phyloP scores from a whole-genome alignment of 306 rosid genomes.

The Malus sieversii region DNA sequence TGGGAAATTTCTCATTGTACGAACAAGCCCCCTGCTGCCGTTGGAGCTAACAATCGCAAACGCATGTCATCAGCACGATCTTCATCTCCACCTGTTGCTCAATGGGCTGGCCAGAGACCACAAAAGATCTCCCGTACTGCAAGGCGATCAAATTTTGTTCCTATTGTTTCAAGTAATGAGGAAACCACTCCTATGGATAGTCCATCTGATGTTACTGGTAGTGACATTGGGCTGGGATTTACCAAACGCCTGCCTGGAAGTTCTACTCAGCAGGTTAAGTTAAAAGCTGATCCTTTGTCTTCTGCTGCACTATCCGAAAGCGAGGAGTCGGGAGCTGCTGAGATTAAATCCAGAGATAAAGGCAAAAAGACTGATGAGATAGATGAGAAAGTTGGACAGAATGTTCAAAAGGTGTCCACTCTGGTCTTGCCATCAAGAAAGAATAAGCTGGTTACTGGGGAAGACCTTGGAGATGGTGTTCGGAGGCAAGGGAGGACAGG shows the following conservation, averaged over 20 bases:
- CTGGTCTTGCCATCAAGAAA: conserved; percentile 62
- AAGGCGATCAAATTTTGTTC: conserved; percentile 72
- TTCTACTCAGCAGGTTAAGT: conserved; percentile 82
- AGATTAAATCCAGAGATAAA: conserved; percentile 70
- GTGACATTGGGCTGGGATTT: conserved; percentile 66
- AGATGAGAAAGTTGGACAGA: conserved; percentile 70
- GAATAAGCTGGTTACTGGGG: conserved; percentile 67
- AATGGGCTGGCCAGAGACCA: conserved; percentile 81
- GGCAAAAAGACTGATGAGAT: conserved; percentile 59
- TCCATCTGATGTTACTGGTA: conserved; percentile 61
- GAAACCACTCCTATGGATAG: conserved; percentile 63
- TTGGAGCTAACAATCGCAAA: conserved; percentile 73
- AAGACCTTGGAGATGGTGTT: conserved; percentile 91
- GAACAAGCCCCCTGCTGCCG: conserved; percentile 77
- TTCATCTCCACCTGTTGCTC: conserved; percentile 87
- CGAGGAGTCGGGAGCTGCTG: conserved; percentile 89
- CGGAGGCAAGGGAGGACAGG: conserved; percentile 97
- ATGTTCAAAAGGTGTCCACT: conserved; percentile 57
- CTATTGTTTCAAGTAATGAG: conserved; percentile 67
- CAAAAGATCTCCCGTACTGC: conserved; percentile 97
- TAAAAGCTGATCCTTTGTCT: conserved; percentile 72
- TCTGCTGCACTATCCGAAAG: conserved; percentile 82
- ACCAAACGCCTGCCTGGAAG: conserved; percentile 57
- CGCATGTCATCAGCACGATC: conserved; percentile 67
- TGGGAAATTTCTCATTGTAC: conserved; percentile 78